These are phyloP conservation scores for Coemansia sp. DNA, from an alignment of 192 early-diverging fungal species.

Conservation along the genomic window DNA sequence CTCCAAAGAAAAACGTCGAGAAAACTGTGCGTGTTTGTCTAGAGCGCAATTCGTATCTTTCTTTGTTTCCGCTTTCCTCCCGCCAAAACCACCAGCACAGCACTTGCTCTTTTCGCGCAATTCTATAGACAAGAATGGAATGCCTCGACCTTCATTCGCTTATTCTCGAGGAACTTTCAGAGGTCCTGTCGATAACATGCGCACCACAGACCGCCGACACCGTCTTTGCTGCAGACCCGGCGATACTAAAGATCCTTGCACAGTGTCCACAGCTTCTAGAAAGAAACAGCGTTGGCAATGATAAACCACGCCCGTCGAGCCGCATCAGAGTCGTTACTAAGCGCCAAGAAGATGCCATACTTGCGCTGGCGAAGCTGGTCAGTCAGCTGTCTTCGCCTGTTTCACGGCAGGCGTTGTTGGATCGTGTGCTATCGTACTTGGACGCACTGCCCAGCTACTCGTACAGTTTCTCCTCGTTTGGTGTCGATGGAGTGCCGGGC, in stretches of 20 bases:
- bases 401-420: conserved; percentile 21
- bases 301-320: not conserved
- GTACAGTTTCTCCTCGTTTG: conserved; percentile 24
- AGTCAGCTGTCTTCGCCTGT: conserved; percentile 9
- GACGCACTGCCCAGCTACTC: conserved; percentile 31
- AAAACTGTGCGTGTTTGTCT: too few species aligned
- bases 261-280: conserved; percentile 37
- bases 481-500: conserved; percentile 11
- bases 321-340: not conserved
- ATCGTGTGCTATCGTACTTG: conserved; percentile 39
- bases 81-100: too few species aligned
- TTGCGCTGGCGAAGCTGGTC: conserved; percentile 51
- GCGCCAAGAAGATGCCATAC: conserved; percentile 52
- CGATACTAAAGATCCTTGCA: conserved; percentile 20
- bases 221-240: conserved; percentile 20
- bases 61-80: not conserved
- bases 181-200: conserved; percentile 28
- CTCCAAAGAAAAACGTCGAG: too few species aligned
- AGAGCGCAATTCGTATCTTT: not conserved
- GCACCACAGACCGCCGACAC: not conserved
- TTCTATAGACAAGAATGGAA: conserved; percentile 27
- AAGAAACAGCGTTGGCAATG: not conserved
- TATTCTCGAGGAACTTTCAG: conserved; percentile 55
- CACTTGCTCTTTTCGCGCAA: not conserved
- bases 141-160: conserved; percentile 46